Base-by-base conservation (phyloP, 1,284 basidiomycete genomes). In the Tylopilus sp. region DNA sequence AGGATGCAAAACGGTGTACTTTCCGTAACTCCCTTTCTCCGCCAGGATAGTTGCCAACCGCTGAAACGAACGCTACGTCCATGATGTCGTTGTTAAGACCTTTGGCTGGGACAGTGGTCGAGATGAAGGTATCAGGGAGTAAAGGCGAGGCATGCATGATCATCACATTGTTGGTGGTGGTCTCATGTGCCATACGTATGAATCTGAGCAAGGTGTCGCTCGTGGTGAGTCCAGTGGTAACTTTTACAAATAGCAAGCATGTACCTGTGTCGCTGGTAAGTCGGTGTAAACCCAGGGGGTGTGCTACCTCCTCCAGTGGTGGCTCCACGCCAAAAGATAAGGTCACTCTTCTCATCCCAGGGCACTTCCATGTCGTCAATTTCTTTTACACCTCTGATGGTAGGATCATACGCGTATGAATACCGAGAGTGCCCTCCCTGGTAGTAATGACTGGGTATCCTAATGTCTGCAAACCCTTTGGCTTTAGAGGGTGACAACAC, bases 371-470 rank as follows among this genome's bases (percentile, higher is more conserved):
- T 86, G 48, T 81, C 74, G 59, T 94, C 92, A 2, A 85, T 75
- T 2, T 81, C 81, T 60, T 84, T 85, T 51, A 86, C 71, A 50
- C 82, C 73, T 57, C 83, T 70, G 50, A 86, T 85, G 21, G 84
- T 75, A 0, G 83, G 73, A 65, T 97, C 92, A 85, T 89, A 94
- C 1, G 87, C 94, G 58, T 97, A 97, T 1, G 92, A 92, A 63
- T 95, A 95, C 50, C 84, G 73, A 50, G 79, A 74, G 11, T 86
- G 91, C 46, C 85, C 85, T 12, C 84, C 86, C 63, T 90, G 92
- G 68, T 97, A 96, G 67, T 97, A 96, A 67, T 97, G 92, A 56
- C 89, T 92, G 0, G 94, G 94, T 55, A 97, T 93, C 46, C 88
- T 75, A 55, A 97, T 92, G 64, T 97, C 94, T 51, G 81, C 74